Percentiles rank a stretch among this genome's conserved stretches.
Conservation (phyloP, 371 early-diverging fungal species). For the Lichtheimia ramosa region DNA sequence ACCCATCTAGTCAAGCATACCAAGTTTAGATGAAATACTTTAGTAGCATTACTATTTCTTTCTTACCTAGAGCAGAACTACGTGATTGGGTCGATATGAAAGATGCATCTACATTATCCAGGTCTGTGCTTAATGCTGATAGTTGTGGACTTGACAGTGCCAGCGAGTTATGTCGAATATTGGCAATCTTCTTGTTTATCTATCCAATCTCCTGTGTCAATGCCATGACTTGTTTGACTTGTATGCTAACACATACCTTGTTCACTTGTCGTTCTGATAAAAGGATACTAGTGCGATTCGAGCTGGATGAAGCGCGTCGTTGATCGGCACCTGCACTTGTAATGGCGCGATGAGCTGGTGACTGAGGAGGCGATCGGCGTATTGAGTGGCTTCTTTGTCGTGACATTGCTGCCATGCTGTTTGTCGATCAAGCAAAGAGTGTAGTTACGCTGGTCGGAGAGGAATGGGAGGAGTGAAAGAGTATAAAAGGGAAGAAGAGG, state of each 20-base stretch:
- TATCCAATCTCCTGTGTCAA: constrained; percentile 2
- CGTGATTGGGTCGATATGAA: background rate
- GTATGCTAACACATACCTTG: constrained; percentile 25
- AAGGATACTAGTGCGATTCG: constrained; percentile 22
- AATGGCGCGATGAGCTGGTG: constrained; percentile 14
- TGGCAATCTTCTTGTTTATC: constrained; percentile 42
- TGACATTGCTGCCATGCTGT: constrained; percentile 21
- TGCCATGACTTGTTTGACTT: background rate
- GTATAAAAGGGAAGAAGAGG: background rate
- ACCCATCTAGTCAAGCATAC: background rate
- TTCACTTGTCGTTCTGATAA: constrained; percentile 43
- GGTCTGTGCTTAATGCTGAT: constrained; percentile 9
- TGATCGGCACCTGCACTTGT: constrained; percentile 10
- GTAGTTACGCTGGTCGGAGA: background rate
- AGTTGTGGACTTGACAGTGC: constrained; percentile 17
- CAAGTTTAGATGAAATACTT: background rate
- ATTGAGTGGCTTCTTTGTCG: constrained; percentile 24
- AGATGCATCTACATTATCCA: constrained; percentile 7
- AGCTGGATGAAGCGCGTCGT: constrained; percentile 9
- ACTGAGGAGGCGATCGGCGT: constrained; percentile 16
- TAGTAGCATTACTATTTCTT: no score
- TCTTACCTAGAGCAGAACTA: background rate
- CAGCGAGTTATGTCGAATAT: constrained; percentile 30
- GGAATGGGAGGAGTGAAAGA: background rate
- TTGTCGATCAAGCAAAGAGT: background rate